These are phyloP conservation scores for Vickermania spadyakhi DNA, from an alignment of 208 protist species.

Conservation along the genomic window DNA sequence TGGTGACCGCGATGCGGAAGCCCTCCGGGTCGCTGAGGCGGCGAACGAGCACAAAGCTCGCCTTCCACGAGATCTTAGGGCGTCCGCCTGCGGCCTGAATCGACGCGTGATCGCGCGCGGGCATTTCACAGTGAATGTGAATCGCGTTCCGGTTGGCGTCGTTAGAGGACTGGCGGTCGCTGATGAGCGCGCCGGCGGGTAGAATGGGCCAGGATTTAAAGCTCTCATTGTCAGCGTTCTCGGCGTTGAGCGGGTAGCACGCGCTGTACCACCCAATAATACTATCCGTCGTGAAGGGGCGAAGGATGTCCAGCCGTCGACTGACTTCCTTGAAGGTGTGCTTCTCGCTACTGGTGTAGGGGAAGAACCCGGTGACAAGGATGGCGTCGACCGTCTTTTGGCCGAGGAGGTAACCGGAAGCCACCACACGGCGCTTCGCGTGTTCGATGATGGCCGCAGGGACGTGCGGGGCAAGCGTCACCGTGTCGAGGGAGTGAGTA, in stretches of 20 bases:
- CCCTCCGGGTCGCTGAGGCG: background rate
- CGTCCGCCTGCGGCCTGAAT: background rate
- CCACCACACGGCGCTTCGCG: slow-evolving; percentile 53
- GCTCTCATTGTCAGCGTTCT: slow-evolving; percentile 13
- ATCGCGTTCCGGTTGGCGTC: slow-evolving; percentile 15
- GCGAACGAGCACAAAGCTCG: background rate
- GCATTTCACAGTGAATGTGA: slow-evolving; percentile 46
- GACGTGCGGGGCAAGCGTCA: slow-evolving; percentile 60
- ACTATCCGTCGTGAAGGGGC: slow-evolving; percentile 27
- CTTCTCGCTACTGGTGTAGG: slow-evolving; percentile 15
- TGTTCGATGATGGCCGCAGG: slow-evolving; percentile 76
- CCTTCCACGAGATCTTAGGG: background rate
- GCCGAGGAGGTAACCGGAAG: slow-evolving; percentile 63
- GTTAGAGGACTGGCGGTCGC: slow-evolving; percentile 3
- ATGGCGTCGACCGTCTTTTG: slow-evolving; percentile 48
- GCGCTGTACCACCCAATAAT: slow-evolving; percentile 77
- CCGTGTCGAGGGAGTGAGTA: slow-evolving; percentile 2
- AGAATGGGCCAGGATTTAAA: slow-evolving; percentile 51
- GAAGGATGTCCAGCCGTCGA: slow-evolving; percentile 32
- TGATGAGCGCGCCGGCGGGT: slow-evolving; percentile 27
- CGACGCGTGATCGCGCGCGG: background rate
- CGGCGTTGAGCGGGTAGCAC: slow-evolving; percentile 9
- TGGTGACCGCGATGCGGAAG: background rate
- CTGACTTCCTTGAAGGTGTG: slow-evolving; percentile 24
- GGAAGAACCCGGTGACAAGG: slow-evolving; percentile 44